These are phyloP conservation scores for Magnaporthiopsis incrustans DNA, from an alignment of 2,329 filamentous ascomycete species.

Conservation along the genomic window DNA sequence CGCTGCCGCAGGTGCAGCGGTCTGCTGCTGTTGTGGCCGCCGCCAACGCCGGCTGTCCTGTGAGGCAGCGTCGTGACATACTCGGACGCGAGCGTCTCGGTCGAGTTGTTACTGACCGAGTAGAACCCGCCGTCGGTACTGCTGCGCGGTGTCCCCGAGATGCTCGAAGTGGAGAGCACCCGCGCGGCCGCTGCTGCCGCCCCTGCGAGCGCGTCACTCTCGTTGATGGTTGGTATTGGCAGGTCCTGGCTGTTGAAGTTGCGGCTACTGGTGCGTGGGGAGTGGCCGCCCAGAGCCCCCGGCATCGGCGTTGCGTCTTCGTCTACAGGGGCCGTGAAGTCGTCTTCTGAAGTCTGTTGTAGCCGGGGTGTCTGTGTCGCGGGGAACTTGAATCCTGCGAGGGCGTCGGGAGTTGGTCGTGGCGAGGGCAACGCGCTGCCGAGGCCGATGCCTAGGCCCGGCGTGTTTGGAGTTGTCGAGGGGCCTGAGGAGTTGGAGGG, in stretches of 20 bases:
- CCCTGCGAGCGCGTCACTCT: slow-evolving; percentile 26
- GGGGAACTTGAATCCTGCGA: slow-evolving; percentile 52
- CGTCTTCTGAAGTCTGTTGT: slow-evolving; percentile 13
- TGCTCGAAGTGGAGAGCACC: slow-evolving; percentile 70
- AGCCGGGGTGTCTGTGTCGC: slow-evolving; percentile 33
- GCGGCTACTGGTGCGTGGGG: too few relatives aligned
- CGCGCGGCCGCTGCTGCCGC: slow-evolving; percentile 52
- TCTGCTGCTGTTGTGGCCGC: slow-evolving; percentile 11
- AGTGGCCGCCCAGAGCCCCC: not conserved
- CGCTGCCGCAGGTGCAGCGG: slow-evolving; percentile 38
- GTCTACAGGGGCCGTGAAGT: not conserved
- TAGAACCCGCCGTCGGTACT: slow-evolving; percentile 81
- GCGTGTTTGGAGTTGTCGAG: slow-evolving; percentile 38
- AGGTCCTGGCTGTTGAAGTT: slow-evolving; percentile 28
- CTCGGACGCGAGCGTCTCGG: slow-evolving; percentile 86
- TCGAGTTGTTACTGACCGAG: slow-evolving; percentile 88
- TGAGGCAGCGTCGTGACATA: slow-evolving; percentile 54
- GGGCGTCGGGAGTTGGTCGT: slow-evolving; percentile 31
- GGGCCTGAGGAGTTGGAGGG: slow-evolving; percentile 28
- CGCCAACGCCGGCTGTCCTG: slow-evolving; percentile 31
- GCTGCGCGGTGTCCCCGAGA: slow-evolving; percentile 73
- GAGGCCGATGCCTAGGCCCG: slow-evolving; percentile 24
- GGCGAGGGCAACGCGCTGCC: slow-evolving; percentile 26
- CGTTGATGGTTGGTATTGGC: slow-evolving; percentile 41
- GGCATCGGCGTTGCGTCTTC: not conserved